phyloP scores from a whole-genome alignment of 2,329 filamentous ascomycete species.

The Talaromyces sp. region DNA sequence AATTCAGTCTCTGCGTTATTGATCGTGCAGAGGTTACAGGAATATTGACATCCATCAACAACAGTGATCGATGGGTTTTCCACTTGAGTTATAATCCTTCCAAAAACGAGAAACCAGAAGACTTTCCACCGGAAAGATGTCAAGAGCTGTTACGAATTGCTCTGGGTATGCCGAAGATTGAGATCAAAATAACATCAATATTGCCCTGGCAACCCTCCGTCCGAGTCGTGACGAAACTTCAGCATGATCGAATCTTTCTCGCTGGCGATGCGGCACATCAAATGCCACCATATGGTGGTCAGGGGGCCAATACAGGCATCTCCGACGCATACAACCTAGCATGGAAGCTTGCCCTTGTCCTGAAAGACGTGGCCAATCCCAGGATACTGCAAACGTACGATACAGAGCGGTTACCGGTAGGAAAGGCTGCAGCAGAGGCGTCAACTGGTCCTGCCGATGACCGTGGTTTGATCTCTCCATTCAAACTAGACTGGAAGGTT shows the following conservation, averaged over 20 bases:
- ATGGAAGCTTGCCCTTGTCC: slow-evolving; percentile 52
- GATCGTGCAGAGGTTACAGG: slow-evolving; percentile 8
- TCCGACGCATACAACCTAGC: slow-evolving; percentile 58
- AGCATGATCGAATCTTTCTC: slow-evolving; percentile 21
- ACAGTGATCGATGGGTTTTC: slow-evolving; percentile 16
- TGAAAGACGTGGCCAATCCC: slow-evolving; percentile 37
- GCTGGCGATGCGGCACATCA: slow-evolving; percentile 23
- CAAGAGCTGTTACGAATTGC: slow-evolving; percentile 9
- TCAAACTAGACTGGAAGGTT: not conserved
- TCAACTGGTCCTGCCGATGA: slow-evolving; percentile 13
- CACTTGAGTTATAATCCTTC: slow-evolving; percentile 13
- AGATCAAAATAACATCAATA: slow-evolving; percentile 14
- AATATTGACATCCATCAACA: slow-evolving; percentile 12
- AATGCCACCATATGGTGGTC: slow-evolving; percentile 21
- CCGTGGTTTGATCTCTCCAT: not conserved
- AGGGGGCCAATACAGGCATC: slow-evolving; percentile 37
- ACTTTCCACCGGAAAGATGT: slow-evolving; percentile 7
- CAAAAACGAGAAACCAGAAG: slow-evolving; percentile 8
- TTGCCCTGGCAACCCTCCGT: slow-evolving; percentile 15
- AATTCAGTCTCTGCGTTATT: slow-evolving; percentile 15
- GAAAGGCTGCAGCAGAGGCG: slow-evolving; percentile 12
- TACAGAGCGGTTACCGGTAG: slow-evolving; percentile 6
- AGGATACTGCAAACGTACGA: slow-evolving; percentile 13
- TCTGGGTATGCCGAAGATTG: slow-evolving; percentile 3
- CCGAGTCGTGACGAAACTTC: slow-evolving; percentile 13